Evolutionary conservation across 2,329 filamentous ascomycete genomes (phyloP), one percentile per base, ranked within the genome.

Genomic region (Geosmithia flava): DNA sequence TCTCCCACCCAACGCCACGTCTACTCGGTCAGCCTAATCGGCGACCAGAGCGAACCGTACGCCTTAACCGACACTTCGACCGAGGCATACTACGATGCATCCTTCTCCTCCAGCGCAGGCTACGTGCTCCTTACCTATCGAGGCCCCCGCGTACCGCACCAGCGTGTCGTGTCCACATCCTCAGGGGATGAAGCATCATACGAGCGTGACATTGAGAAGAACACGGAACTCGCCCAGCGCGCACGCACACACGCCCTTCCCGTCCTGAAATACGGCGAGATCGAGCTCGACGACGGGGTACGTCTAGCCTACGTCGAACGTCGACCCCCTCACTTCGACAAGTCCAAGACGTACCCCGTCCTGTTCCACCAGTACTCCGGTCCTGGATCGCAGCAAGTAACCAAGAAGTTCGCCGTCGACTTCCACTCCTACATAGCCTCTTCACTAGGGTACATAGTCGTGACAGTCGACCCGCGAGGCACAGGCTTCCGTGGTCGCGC

Each of bases 301-400:
- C 77, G 81, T 17, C 69, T 81, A 56, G 80, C 80, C 64, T 81
- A 78, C 55, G 69, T 97, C 15, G 93, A 98, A 65, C 84, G 89
- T 29, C 85, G 88, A 1, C 93, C 93, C 6, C 85, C 90, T 1
- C 85, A 95, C 64, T 98, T 97, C 61, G 78, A 89, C 62, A 71
- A 80, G 17, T 81, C 80, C 56, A 90, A 86, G 66, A 81, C 85
- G 60, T 97, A 98, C 56, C 93, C 93, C 0, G 89, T 98, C 1
- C 76, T 98, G 4, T 98, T 98, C 72, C 84, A 87, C 58, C 83
- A 96, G 50, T 98, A 98, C 69, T 91, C 87, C 20, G 93, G 93
- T 0, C 93, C 93, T 0, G 87, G 85, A n/a, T 96, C 89, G 17
- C 94, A 98, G 62, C 78, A 78, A 7, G 93, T 98, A 2, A 74